phyloP scores from a whole-genome alignment of 2,329 filamentous ascomycete species.

The Venturia asperata region DNA sequence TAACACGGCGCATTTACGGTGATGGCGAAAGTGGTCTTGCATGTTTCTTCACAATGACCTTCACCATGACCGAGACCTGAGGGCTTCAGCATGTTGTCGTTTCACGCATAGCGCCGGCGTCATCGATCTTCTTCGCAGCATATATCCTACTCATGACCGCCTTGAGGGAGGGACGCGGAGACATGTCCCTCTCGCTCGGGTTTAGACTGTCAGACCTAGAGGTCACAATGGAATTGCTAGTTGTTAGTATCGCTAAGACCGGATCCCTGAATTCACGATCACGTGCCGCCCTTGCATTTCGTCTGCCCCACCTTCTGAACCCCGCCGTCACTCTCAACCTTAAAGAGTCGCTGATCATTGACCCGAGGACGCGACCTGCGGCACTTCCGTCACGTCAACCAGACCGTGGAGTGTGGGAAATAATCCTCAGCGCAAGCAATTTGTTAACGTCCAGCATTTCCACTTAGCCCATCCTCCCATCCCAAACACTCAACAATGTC shows the following conservation, averaged over 20 bases:
- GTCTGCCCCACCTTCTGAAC: not conserved
- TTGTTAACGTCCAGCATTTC: not conserved
- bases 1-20: not conserved
- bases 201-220: not conserved
- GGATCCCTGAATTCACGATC: not conserved
- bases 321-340: not conserved
- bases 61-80: no score
- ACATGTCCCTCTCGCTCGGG: not conserved
- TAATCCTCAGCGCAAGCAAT: not conserved
- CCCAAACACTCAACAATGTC: not conserved
- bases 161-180: not conserved
- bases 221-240: not conserved
- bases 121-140: constrained; percentile 9
- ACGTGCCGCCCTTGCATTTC: not conserved
- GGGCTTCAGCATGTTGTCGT: no score
- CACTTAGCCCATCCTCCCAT: not conserved
- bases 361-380: constrained; percentile 6
- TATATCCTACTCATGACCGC: not conserved
- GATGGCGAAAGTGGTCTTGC: not conserved
- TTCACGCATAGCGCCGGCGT: constrained; percentile 1
- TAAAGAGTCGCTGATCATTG: not conserved
- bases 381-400: not conserved
- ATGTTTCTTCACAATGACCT: not conserved
- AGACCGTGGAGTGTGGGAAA: not conserved
- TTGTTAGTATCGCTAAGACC: not conserved